Percentiles rank a stretch among this genome's conserved stretches.
phyloP scores from a whole-genome alignment of 2,329 filamentous ascomycete species.

The Waltergamsia citrina region DNA sequence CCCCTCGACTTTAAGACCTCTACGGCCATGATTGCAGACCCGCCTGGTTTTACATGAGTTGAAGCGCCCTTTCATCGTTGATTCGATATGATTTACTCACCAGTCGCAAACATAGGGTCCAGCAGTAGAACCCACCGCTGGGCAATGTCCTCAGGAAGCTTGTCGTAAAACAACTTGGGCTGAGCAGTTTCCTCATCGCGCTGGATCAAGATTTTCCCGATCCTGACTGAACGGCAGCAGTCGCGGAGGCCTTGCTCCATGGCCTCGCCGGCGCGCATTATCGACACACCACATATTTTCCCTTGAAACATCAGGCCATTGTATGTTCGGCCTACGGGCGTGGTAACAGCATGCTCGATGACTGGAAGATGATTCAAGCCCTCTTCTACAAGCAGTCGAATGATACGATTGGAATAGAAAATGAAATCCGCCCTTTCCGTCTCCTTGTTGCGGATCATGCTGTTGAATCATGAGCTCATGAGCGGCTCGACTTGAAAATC shows the following conservation, averaged over 20 bases:
- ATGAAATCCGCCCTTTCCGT: slow-evolving; percentile 95
- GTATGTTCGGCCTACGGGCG: slow-evolving; percentile 81
- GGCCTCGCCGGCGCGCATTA: slow-evolving; percentile 95
- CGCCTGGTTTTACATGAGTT: slow-evolving; percentile 59
- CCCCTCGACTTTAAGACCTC: slow-evolving; percentile 84
- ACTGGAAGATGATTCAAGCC: slow-evolving; percentile 94
- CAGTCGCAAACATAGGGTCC: slow-evolving; percentile 99
- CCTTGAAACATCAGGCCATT: slow-evolving; percentile 90
- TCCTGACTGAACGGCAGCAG: slow-evolving; percentile 94
- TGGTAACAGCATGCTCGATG: slow-evolving; percentile 79
- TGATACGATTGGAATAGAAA: slow-evolving; percentile 98
- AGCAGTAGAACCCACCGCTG: slow-evolving; percentile 87
- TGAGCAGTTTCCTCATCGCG: slow-evolving; percentile 88
- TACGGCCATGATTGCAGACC: slow-evolving; percentile 93
- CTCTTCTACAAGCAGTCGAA: slow-evolving; percentile 91
- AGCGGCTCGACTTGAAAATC: slow-evolving; percentile 2
- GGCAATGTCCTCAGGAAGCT: slow-evolving; percentile 88
- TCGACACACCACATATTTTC: slow-evolving; percentile 96
- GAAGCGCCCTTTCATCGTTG: not conserved
- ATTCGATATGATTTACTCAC: slow-evolving; percentile 33
- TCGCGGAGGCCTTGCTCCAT: slow-evolving; percentile 97
- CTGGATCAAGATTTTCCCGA: slow-evolving; percentile 97
- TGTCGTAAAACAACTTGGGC: slow-evolving; percentile 95
- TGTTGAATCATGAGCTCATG: slow-evolving; percentile 27
- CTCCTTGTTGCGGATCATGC: slow-evolving; percentile 88